Conservation (phyloP, 2,329 filamentous ascomycete genomes). For the Microcyclospora tardicrescens region DNA sequence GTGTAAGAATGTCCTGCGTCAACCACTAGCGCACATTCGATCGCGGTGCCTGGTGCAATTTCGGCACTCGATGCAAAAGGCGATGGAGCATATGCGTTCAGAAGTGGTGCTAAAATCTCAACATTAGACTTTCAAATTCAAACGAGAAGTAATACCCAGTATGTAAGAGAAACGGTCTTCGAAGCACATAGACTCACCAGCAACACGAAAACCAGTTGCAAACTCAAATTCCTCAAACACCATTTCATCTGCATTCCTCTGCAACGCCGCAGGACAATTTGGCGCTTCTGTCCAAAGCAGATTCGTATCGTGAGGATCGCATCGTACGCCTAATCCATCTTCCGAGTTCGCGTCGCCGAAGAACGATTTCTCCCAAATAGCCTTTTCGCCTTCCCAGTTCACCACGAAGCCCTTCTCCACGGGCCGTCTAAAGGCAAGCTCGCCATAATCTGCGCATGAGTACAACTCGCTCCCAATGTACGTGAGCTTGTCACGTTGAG, state of each 20-base stretch:
- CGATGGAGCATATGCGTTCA: slow-evolving; percentile 17
- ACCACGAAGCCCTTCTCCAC: slow-evolving; percentile 92
- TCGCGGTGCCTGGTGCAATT: slow-evolving; percentile 32
- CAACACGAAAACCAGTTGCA: slow-evolving; percentile 58
- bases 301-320: slow-evolving; percentile 69
- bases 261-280: slow-evolving; percentile 66
- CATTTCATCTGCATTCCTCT: slow-evolving; percentile 88
- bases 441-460: slow-evolving; percentile 75
- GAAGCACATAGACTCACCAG: slow-evolving; percentile 49
- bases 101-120: slow-evolving; percentile 8
- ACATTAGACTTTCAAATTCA: neutral
- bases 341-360: slow-evolving; percentile 40
- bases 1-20: slow-evolving; percentile 92
- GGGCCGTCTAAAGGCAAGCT: slow-evolving; percentile 72
- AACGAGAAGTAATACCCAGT: slow-evolving; percentile 1
- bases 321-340: slow-evolving; percentile 25
- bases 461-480: slow-evolving; percentile 69
- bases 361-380: slow-evolving; percentile 88
- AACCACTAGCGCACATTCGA: slow-evolving; percentile 74
- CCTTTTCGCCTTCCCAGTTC: slow-evolving; percentile 91
- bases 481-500: slow-evolving; percentile 59
- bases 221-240: slow-evolving; percentile 97
- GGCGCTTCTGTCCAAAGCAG: slow-evolving; percentile 76
- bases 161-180: slow-evolving; percentile 48
- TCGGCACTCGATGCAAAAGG: slow-evolving; percentile 26